Conservation (phyloP, 345 rosid genomes). For the Rhizophora mangle region DNA sequence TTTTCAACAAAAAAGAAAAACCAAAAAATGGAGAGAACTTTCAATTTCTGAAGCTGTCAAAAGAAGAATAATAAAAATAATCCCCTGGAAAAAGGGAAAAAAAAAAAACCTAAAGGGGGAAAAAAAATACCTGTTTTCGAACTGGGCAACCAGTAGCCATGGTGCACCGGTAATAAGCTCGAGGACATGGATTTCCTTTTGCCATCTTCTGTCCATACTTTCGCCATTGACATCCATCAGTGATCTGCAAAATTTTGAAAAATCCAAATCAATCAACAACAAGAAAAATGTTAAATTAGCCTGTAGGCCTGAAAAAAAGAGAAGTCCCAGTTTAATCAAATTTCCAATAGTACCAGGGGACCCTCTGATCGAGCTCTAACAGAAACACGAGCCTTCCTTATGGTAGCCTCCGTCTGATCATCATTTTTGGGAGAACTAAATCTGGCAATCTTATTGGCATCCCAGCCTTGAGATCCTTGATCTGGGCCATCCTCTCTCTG, state of each 20-base stretch:
- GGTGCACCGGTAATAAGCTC: constrained; percentile 76
- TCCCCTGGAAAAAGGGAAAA: no score
- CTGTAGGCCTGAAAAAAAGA: not conserved
- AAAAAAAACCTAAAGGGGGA: not conserved
- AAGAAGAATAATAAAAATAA: not conserved
- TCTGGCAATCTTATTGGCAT: constrained; percentile 43
- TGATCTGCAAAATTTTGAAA: constrained; percentile 31
- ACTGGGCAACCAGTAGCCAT: constrained; percentile 84
- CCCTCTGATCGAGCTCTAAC: constrained; percentile 62
- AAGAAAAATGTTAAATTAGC: not conserved
- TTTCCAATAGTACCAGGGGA: constrained; percentile 19
- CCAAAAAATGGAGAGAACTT: no score
- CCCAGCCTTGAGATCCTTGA: constrained; percentile 29
- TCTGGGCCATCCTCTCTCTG: constrained; percentile 43
- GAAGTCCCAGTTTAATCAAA: not conserved
- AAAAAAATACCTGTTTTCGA: constrained; percentile 53
- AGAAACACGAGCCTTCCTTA: constrained; percentile 65
- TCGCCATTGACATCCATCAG: constrained; percentile 80
- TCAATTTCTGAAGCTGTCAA: no score
- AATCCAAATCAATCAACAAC: not conserved
- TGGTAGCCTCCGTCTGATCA: constrained; percentile 68
- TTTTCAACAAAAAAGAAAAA: no score
- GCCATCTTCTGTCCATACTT: constrained; percentile 83
- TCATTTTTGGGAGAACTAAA: constrained; percentile 38
- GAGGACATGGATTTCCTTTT: constrained; percentile 76